Percentiles rank a stretch among this genome's conserved stretches.
phyloP scores from a whole-genome alignment of 2,329 filamentous ascomycete species.

The Esteya vermicola region DNA sequence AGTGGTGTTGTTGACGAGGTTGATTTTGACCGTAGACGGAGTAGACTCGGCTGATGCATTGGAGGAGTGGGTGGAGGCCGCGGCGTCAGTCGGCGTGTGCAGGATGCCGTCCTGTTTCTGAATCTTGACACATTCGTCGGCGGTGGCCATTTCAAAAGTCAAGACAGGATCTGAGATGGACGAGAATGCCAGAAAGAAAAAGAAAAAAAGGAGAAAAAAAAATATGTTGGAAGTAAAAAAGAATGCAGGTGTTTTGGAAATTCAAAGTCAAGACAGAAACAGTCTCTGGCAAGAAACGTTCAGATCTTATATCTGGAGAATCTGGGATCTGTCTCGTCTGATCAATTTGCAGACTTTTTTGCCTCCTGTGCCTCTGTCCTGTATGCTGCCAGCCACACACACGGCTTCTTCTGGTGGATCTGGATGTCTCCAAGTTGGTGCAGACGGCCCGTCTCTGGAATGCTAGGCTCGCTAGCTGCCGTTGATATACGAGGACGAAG shows the following conservation, averaged over 20 bases:
- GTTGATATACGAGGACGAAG: too few species aligned
- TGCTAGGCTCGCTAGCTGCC: too few species aligned
- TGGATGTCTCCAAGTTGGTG: too few species aligned
- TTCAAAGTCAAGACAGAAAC: too few species aligned
- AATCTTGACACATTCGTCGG: conserved; percentile 14
- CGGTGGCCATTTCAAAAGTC: conserved; percentile 14
- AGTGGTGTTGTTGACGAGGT: conserved; percentile 50
- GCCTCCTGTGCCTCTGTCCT: background rate
- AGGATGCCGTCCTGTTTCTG: conserved; percentile 14
- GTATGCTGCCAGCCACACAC: conserved; percentile 2
- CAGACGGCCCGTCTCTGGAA: too few species aligned
- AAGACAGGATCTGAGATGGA: too few species aligned
- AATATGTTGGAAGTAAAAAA: background rate
- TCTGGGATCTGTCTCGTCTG: background rate
- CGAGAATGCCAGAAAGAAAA: too few species aligned
- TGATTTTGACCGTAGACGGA: conserved; percentile 25
- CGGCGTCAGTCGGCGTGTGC: conserved; percentile 8
- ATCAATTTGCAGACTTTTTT: background rate
- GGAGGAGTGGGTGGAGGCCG: background rate
- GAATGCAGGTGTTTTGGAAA: too few species aligned
- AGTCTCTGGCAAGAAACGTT: too few species aligned
- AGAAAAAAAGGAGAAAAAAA: background rate
- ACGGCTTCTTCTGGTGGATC: too few species aligned
- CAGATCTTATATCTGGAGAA: too few species aligned
- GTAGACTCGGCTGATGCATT: background rate